Base-by-base conservation (phyloP, 2,329 filamentous ascomycete genomes). In the Colletotrichum camelliae region DNA sequence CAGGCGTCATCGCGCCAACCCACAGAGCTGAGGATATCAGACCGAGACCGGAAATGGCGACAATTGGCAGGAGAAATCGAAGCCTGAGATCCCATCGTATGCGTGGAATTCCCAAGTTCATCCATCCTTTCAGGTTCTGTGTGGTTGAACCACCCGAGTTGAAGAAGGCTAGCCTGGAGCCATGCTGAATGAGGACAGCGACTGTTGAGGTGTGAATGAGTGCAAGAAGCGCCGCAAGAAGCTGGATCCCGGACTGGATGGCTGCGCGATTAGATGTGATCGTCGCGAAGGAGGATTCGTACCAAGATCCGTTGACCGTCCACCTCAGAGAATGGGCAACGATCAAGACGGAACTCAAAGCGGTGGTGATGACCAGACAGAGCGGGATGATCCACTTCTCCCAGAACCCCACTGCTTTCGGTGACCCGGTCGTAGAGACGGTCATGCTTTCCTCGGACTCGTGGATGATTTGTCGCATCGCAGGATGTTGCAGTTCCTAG, bases 1-100 rank as follows among this genome's bases (percentile, higher is more conserved):
- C 79, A 2, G 79, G 79, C 8, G 79, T 80, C 70, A 80, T 74
- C 4, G 78, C 78, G 67, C 79, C 79, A 33, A 76, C 79, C 79
- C 79, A 80, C 5, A 80, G n/a, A 5, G 72, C 72, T 10, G 72
- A 74, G 6, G 43, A 57, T 24, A 74, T 60, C 7, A 69, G 43
- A n/a, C 72, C 67, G 7, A 69, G 66, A 4, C 33, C 55, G 35
- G 37, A 70, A 27, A 74, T 52, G 48, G 21, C 67, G 5, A 74
- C 15, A 5, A 67, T 65, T 7, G 72, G 67, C 3, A 70, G 8
- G 3, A 70, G 35, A 24, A 66, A 62, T 0, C 24, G 67, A 33
- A 55, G 31, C 6, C 21, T n/a, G 1, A 64, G 7, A 43, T 68
- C 57, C 67, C 72, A 74, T 18, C 64, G 67, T 9, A 69, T 35